Evolutionary conservation across 257 asterid species (phyloP).

Genomic region (Eucommia ulmoides): DNA sequence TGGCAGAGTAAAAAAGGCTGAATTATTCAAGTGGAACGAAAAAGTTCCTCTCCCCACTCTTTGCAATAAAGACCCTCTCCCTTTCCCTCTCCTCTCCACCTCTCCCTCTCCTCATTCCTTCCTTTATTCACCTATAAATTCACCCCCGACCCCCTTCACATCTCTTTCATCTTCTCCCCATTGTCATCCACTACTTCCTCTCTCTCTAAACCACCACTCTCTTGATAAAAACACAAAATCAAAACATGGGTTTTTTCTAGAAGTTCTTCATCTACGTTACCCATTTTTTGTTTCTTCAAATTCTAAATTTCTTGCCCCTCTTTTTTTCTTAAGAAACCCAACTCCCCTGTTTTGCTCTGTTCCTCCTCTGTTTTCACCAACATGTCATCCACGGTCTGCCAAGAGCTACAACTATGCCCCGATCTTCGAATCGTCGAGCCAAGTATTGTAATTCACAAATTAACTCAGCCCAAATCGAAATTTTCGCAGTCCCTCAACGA

Average conservation of each 20-base stretch:
- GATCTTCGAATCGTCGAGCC: constrained; percentile 27
- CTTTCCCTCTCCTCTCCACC: no score
- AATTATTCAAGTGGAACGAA: constrained; percentile 17
- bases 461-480: constrained; percentile 25
- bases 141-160: constrained; percentile 28
- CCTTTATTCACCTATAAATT: constrained; percentile 47
- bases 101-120: no score
- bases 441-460: constrained; percentile 17
- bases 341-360: constrained; percentile 9
- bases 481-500: constrained; percentile 8
- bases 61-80: constrained; percentile 10
- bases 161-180: constrained; percentile 31
- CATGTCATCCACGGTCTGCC: constrained; percentile 30
- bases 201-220: neutral
- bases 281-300: constrained; percentile 4
- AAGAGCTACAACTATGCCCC: constrained; percentile 27
- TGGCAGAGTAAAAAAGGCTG: constrained; percentile 2
- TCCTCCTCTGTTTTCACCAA: constrained; percentile 20
- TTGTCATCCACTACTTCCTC: constrained; percentile 3
- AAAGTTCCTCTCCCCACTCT: constrained; percentile 9
- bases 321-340: constrained; percentile 1
- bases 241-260: neutral
- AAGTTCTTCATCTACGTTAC: constrained; percentile 1
- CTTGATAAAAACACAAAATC: neutral
- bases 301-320: neutral